Base-by-base conservation (phyloP, 164 flowering plant species). In the Vitis vinifera region DNA sequence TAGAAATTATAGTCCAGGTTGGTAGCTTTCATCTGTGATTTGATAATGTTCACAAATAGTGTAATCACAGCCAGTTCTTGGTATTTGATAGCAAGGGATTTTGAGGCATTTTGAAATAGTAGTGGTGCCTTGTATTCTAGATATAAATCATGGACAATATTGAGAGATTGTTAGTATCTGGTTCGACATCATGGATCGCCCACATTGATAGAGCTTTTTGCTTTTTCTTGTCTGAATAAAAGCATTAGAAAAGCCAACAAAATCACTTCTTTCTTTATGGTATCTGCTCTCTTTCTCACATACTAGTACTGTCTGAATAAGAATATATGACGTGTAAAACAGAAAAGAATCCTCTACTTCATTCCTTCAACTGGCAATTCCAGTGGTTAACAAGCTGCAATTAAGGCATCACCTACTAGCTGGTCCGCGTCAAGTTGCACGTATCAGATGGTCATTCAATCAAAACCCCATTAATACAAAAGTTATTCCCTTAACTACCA, bases 241-340 rank as follows among this genome's bases (percentile, higher is more conserved):
- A 64, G 65, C 64, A 70, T 14, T 60, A 30, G 65, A 73, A 73
- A 70, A 66, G 77, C 44, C 1, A 50, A 67, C 61, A 14, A 69
- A 68, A 64, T 59, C 66, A 62, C 55, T 65, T 29, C 29, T 14
- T 68, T 73, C 48, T 55, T 61, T 31, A 23, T 47, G 68, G 78
- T 55, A 74, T 78, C 47, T 66, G 75, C 79, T 79, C 73, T 27
- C 56, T 53, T 50, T 50, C 16, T n/a, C 16, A n/a, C 55, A 9
- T 3, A 37, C 3, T 37, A 37, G 44, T 37, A 2, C 6, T 37
- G 44, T 37, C 44, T 37, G 44, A 37, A 66, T 75, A 16, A 49
- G 60, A 69, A 80, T 30, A 74, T 37, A 53, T 76, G 79, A 76
- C 67, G 71, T 76, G 71, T 71, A 68, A 73, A 77, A 51, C 65